Evolutionary conservation across 495 filamentous ascomycete species (phyloP).

Genomic region (Bombardia bombarda): DNA sequence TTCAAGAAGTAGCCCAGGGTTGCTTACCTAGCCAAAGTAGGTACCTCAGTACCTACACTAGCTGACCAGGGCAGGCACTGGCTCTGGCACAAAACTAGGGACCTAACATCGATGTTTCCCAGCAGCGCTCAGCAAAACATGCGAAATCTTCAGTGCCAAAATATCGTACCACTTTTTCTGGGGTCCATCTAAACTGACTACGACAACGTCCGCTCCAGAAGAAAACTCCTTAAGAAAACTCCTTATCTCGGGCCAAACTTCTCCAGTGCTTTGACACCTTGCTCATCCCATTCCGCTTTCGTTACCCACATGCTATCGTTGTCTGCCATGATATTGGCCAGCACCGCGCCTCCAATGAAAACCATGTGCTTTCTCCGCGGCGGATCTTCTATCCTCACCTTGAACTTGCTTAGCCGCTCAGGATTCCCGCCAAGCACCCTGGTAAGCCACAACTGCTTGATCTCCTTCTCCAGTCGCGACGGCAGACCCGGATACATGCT

Average conservation of each 20-base stretch:
- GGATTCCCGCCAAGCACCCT: slow-evolving; percentile 83
- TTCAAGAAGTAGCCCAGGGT: no score
- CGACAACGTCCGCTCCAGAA: no score
- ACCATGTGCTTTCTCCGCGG: slow-evolving; percentile 97
- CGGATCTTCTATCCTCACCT: slow-evolving; percentile 97
- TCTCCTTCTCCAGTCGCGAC: slow-evolving; percentile 90
- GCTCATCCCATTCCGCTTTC: slow-evolving; percentile 93
- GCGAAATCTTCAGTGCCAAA: no score
- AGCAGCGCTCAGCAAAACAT: no score
- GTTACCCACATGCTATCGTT: slow-evolving; percentile 98
- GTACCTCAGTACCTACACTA: no score
- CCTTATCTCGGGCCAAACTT: slow-evolving; percentile 77
- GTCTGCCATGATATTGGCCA: slow-evolving; percentile 98
- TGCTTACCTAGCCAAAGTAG: no score
- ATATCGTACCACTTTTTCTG: no score
- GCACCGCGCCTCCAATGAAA: slow-evolving; percentile 91
- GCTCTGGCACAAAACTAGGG: no score
- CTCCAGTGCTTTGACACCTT: slow-evolving; percentile 75
- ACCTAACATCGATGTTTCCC: no score
- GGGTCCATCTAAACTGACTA: no score
- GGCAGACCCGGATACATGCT: slow-evolving; percentile 98
- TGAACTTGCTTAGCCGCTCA: slow-evolving; percentile 94
- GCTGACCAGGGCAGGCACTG: no score
- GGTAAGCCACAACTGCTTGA: slow-evolving; percentile 98
- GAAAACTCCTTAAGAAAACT: background rate